Evolutionary conservation across 192 early-diverging fungal genomes (phyloP), one percentile per base, ranked within the genome.

Genomic region (Backusella australiensis): DNA sequence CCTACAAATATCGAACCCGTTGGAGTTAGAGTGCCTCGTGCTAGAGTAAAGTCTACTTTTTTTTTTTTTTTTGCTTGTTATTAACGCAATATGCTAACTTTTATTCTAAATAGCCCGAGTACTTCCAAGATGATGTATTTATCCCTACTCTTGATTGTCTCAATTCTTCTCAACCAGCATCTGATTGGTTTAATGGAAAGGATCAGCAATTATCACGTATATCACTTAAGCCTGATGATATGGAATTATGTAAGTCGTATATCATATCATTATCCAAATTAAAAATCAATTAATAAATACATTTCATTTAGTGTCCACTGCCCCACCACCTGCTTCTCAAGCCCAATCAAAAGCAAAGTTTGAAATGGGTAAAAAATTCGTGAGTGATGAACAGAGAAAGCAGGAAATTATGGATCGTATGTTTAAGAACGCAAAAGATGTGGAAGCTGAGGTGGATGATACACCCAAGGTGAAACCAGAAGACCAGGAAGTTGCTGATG

Each of bases 51-150:
- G 65, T 3, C 32, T 32, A 23, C 11, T 63, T 44, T 69, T 49
- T n/a, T 11, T 11, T 63, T 44, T 69, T 49, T n/a, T 11, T 11
- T 12, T 42, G 23, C 9, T 36, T 23, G 29, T 2, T 29, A 26
- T 63, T 26, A 63, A 26, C 26, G 26, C 3, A 29, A 6, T 59
- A 23, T 35, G 4, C 41, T 38, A 19, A 36, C 1, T 34, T 71
- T 46, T 44, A 23, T 71, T 35, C 38, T 19, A 19, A 36, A 35
- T 69, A 93, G 81, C 90, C 89, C n/a, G 93, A 96, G 70, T 95
- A 81, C 63, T 98, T 98, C 80, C 95, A 98, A 79, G 95, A 98
- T 79, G 95, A 96, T 72, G 75, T 98, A 19, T 98, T 89, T 82
- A 85, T 91, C 0, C 86, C 82, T 34, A 95, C 94, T 0, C 67